phyloP scores from a whole-genome alignment of 805 yeast species.

The Cyberlindnera sargentensis region DNA sequence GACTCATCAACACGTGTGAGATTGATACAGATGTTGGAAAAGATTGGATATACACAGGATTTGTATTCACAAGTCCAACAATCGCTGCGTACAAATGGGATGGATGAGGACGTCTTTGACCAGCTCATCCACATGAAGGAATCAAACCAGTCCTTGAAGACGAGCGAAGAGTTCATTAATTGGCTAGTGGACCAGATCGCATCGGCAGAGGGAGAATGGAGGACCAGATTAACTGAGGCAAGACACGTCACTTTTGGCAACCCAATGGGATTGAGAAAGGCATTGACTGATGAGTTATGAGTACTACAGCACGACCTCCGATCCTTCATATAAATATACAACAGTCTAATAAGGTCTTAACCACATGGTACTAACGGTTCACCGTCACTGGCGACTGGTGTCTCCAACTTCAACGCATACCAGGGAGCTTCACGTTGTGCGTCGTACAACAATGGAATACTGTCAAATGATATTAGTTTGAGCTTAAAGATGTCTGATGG shows the following conservation, averaged over 20 bases:
- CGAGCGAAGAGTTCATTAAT: constrained; percentile 38
- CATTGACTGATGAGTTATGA: constrained; percentile 40
- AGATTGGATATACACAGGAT: constrained; percentile 3
- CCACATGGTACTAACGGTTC: too few relatives aligned
- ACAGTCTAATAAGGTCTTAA: too few relatives aligned
- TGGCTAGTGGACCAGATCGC: constrained; percentile 48
- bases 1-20: constrained; percentile 29
- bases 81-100: constrained; percentile 20
- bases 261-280: constrained; percentile 61
- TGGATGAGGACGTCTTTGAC: constrained; percentile 36
- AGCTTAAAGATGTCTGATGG: too few relatives aligned
- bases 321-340: too few relatives aligned
- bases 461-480: too few relatives aligned
- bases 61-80: constrained; percentile 16
- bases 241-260: constrained; percentile 76
- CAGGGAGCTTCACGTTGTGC: too few relatives aligned
- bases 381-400: too few relatives aligned
- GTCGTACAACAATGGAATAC: too few relatives aligned
- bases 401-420: too few relatives aligned
- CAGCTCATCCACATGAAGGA: constrained; percentile 30
- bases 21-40: constrained; percentile 34
- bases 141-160: constrained; percentile 21
- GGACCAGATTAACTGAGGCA: constrained; percentile 33
- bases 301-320: too few relatives aligned
- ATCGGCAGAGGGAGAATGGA: constrained; percentile 28